phyloP scores from a whole-genome alignment of 1,284 basidiomycete genomes.

The Entoloma clypeatum region DNA sequence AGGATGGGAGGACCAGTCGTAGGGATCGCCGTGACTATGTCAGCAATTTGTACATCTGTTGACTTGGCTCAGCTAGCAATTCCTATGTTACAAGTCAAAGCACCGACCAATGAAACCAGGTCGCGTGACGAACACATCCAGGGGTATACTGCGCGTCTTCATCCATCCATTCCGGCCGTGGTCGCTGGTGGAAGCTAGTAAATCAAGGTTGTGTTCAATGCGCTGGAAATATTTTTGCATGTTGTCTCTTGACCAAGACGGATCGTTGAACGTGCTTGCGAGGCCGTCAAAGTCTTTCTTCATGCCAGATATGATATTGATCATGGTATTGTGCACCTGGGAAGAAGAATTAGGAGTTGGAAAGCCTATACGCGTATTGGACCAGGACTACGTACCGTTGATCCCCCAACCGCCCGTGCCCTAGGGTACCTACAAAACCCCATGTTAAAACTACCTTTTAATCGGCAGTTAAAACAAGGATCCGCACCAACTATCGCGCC shows the following conservation, averaged over 20 bases:
- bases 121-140: conserved; percentile 13
- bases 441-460: background rate
- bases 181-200: conserved; percentile 13
- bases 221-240: conserved; percentile 22
- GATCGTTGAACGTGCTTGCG: conserved; percentile 18
- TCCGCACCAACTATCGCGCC: conserved; percentile 13
- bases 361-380: background rate
- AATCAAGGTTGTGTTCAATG: conserved; percentile 22
- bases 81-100: background rate
- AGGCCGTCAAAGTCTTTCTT: conserved; percentile 19
- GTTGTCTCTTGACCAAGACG: conserved; percentile 19
- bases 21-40: conserved; percentile 10
- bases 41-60: conserved; percentile 16
- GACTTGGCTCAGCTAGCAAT: background rate
- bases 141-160: conserved; percentile 16
- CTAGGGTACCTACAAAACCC: conserved; percentile 15
- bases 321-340: conserved; percentile 23
- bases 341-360: background rate
- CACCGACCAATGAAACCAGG: conserved; percentile 14
- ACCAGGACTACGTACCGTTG: conserved; percentile 12
- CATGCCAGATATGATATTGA: conserved; percentile 21
- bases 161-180: conserved; percentile 26
- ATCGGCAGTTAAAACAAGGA: background rate
- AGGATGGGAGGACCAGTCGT: conserved; percentile 11
- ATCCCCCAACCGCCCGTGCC: conserved; percentile 16